Percentiles rank a stretch among this genome's conserved stretches.
Evolutionary conservation across 139 green algal species (phyloP).

Genomic region (Klebsormidium nitens): DNA sequence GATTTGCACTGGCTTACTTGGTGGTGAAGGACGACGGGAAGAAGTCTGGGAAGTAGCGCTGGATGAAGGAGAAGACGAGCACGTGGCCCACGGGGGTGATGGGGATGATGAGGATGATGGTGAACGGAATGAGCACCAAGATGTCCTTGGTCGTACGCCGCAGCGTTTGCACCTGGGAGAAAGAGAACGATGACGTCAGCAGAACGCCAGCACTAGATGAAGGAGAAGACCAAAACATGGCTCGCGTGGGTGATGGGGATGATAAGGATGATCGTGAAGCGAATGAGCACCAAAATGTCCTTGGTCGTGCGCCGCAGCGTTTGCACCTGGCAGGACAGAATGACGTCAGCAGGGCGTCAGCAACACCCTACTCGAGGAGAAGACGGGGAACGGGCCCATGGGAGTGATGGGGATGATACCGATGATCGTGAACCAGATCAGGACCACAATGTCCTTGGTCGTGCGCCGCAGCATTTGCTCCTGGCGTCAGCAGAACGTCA

Average conservation of each 20-base stretch:
- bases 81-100: slow-evolving; percentile 96
- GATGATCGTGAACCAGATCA: slow-evolving; percentile 97
- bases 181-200: no score
- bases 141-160: slow-evolving; percentile 85
- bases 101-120: slow-evolving; percentile 95
- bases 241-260: slow-evolving; percentile 88
- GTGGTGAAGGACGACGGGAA: slow-evolving; percentile 91
- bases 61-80: slow-evolving; percentile 93
- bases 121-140: slow-evolving; percentile 91
- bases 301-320: slow-evolving; percentile 72
- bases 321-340: no score
- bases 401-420: slow-evolving; percentile 93
- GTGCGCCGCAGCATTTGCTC: slow-evolving; percentile 73
- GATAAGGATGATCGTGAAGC: slow-evolving; percentile 95
- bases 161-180: slow-evolving; percentile 49
- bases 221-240: slow-evolving; percentile 93
- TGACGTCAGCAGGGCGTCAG: no score
- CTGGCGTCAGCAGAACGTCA: no score
- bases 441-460: slow-evolving; percentile 78
- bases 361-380: no score
- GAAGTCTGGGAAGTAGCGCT: slow-evolving; percentile 94
- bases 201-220: slow-evolving; percentile 91
- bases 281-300: slow-evolving; percentile 89
- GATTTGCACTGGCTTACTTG: slow-evolving; percentile 33
- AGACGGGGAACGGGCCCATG: slow-evolving; percentile 94